Base-by-base conservation (phyloP, 495 filamentous ascomycete genomes). In the Podospora pseudopauciseta region DNA sequence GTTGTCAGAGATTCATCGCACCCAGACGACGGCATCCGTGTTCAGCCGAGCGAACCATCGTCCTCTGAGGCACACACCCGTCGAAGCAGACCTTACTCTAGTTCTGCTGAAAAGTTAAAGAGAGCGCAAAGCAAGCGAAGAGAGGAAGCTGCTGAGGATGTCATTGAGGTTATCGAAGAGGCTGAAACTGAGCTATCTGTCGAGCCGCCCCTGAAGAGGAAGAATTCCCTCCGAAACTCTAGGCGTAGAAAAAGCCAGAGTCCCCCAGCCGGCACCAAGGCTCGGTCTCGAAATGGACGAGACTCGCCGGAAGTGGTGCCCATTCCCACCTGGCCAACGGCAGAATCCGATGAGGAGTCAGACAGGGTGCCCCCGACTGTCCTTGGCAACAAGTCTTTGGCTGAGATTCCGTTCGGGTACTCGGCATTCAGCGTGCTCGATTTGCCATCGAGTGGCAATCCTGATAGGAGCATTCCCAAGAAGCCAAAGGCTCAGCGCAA, bases 351-450 rank as follows among this genome's bases (percentile, higher is more conserved):
- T 16, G 69, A 65, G 18, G 76, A 71, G n/a, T 78, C 78, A 27
- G 67, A 73, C 9, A 32, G 74, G 3, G 73, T 77, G 27, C 78
- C 77, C 5, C 81, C 81, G 5, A 81, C 76, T n/a, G 69, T 77
- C n/a, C 65, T 75, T n/a, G 79, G 74, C 19, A 82, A 76, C 68
- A 77, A 84, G 66, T 80, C 82, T 1, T 68, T 86, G 19, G 82
- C 81, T 9, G 85, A 87, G 49, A 85, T 87, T 53, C 85, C 84
- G 0, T 78, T 86, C 66, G 85, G 85, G 15, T 83, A 80, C 60
- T 86, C 85, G 26, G 84, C 90, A 77, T 86, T 85, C 68, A 88
- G 82, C 68, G 84, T 81, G 76, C 84, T 79, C 73, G 89, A 82
- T 62, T 71, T 84, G 7, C 80, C 80, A 65, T 76, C 76, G 69